These are phyloP conservation scores for Circinella minor DNA, from an alignment of 371 early-diverging fungal species.

Conservation along the genomic window DNA sequence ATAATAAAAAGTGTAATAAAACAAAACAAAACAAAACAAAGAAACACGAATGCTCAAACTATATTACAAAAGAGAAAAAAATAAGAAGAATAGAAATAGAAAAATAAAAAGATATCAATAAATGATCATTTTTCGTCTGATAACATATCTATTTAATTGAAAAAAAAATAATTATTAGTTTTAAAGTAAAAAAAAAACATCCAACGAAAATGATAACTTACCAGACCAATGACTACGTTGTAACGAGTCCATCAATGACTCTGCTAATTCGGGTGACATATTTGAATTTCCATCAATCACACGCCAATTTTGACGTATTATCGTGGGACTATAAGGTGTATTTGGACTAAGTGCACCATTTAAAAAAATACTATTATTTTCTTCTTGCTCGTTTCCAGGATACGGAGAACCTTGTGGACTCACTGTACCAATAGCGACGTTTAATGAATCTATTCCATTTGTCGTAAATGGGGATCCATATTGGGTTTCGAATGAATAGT, in stretches of 20 bases:
- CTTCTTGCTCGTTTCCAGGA: conserved; percentile 23
- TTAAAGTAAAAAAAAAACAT: too few species aligned
- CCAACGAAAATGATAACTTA: background rate
- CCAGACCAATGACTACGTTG: conserved; percentile 39
- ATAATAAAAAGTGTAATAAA: background rate
- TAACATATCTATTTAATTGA: background rate
- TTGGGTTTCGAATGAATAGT: conserved; percentile 30
- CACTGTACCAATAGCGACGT: conserved; percentile 26
- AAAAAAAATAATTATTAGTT: background rate
- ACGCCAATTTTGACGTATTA: conserved; percentile 27
- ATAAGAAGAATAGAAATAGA: too few species aligned
- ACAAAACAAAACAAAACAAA: background rate
- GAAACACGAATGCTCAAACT: background rate
- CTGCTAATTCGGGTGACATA: conserved; percentile 42
- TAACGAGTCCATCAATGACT: conserved; percentile 38
- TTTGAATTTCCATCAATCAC: conserved; percentile 39
- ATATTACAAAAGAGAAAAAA: conserved; percentile 1
- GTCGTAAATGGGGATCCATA: conserved; percentile 21
- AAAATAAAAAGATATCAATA: background rate
- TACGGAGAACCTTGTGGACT: conserved; percentile 29
- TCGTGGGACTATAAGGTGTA: conserved; percentile 20
- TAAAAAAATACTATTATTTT: conserved; percentile 14
- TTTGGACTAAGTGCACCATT: conserved; percentile 10
- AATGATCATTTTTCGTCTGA: conserved; percentile 1
- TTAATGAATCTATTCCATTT: conserved; percentile 23